These are phyloP conservation scores for Cladosporium sp. DNA, from an alignment of 2,329 filamentous ascomycete species.

Conservation along the genomic window DNA sequence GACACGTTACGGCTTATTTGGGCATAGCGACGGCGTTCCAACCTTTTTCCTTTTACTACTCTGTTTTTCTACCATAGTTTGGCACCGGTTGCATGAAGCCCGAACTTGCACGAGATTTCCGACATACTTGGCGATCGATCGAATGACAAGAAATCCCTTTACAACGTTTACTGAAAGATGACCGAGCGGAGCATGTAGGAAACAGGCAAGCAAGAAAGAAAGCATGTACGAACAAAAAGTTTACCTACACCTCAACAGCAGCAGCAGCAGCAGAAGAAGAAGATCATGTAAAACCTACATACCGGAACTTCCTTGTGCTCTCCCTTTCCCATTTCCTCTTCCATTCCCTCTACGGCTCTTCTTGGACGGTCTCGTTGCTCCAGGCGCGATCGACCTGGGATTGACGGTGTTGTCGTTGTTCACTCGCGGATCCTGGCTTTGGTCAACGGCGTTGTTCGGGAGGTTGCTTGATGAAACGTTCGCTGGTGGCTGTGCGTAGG, in stretches of 20 bases:
- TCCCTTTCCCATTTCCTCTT: neutral
- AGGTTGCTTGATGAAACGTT: neutral
- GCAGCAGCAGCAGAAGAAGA: neutral
- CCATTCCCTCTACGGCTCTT: neutral
- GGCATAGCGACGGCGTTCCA: slow-evolving; percentile 1
- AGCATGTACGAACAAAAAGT: neutral
- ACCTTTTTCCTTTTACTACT: neutral
- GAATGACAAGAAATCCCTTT: neutral
- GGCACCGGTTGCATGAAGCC: neutral
- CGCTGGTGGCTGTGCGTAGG: neutral
- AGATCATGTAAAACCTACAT: neutral
- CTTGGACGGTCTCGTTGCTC: neutral
- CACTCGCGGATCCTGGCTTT: neutral
- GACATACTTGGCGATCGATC: neutral
- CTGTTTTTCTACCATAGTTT: neutral
- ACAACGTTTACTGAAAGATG: neutral
- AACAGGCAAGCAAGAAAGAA: neutral
- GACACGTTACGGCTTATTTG: neutral
- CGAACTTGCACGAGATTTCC: neutral
- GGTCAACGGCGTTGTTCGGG: neutral
- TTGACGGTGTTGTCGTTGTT: neutral
- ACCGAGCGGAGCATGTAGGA: neutral
- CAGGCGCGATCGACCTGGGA: neutral
- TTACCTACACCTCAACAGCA: neutral
- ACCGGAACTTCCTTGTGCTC: neutral